A percentile compares a stretch with the other conserved stretches of the same genome.
Conservation (phyloP, 2,329 filamentous ascomycete genomes). For the Ilyonectria destructans region DNA sequence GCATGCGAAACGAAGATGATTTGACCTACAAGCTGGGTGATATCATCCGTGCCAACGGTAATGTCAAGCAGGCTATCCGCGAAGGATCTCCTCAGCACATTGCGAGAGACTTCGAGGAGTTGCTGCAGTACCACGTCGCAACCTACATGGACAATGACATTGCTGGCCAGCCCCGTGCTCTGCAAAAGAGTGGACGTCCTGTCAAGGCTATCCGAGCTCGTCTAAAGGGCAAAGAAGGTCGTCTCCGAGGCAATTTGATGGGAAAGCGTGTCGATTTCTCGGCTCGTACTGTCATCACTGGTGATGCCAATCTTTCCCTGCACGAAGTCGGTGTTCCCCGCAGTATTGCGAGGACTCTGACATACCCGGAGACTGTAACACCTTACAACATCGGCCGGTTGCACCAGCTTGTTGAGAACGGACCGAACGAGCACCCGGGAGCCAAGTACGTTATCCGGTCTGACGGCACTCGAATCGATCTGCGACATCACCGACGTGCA, state of each 20-base stretch:
- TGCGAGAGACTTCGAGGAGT: conserved; percentile 88
- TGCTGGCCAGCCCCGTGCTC: conserved; percentile 91
- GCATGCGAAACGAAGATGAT: conserved; percentile 97
- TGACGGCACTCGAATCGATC: conserved; percentile 93
- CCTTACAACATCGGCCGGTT: conserved; percentile 97
- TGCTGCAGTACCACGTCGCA: conserved; percentile 97
- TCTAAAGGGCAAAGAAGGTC: conserved; percentile 98
- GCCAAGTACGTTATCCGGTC: conserved; percentile 97
- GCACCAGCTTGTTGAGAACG: conserved; percentile 90
- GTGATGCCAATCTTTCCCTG: conserved; percentile 95
- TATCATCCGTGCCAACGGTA: conserved; percentile 97
- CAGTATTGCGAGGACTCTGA: conserved; percentile 92
- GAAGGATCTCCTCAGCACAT: conserved; percentile 95
- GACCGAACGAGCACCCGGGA: conserved; percentile 94
- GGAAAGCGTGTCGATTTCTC: conserved; percentile 99
- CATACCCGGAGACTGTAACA: conserved; percentile 97
- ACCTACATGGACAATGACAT: conserved; percentile 99
- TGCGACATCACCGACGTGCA: conserved; percentile 92
- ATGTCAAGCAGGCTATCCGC: conserved; percentile 90
- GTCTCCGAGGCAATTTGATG: conserved; percentile 98
- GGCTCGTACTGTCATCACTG: conserved; percentile 99
- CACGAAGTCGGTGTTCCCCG: conserved; percentile 98
- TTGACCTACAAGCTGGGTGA: conserved; percentile 99
- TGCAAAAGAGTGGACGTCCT: conserved; percentile 97
- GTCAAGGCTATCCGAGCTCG: conserved; percentile 97